Evolutionary conservation across 2,329 filamentous ascomycete genomes (phyloP).

Genomic region (Arthrobotrys entomopaga): DNA sequence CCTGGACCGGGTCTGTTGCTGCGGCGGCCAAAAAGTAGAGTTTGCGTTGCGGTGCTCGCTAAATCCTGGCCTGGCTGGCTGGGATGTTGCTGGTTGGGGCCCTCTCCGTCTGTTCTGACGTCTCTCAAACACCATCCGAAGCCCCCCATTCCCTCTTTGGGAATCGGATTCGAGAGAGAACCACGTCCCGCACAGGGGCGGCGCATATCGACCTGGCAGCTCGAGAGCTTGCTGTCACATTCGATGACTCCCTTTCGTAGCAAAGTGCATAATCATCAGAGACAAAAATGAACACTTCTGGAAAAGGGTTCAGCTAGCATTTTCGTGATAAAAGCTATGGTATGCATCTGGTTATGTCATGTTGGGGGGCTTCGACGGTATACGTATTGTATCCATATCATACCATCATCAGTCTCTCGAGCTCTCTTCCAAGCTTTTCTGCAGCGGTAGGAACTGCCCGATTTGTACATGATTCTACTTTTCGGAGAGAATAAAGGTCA

Average conservation of each 20-base stretch:
- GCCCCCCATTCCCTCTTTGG: background rate
- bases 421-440: constrained; percentile 1
- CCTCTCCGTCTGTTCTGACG: constrained; percentile 40
- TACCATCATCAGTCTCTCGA: background rate
- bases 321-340: no score
- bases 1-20: constrained; percentile 32
- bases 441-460: background rate
- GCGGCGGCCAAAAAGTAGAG: background rate
- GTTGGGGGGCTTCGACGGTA: background rate
- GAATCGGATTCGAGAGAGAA: background rate
- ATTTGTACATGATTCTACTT: background rate
- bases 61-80: no score
- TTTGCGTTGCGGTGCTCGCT: constrained; percentile 19
- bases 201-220: background rate
- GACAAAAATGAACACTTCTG: no score
- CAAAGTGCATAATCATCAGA: no score
- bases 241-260: no score
- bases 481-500: no score
- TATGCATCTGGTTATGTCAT: no score
- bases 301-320: no score
- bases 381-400: constrained; percentile 5
- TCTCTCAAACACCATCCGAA: constrained; percentile 25
- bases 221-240: no score
- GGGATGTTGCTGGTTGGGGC: background rate
- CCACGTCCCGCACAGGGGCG: constrained; percentile 19